Evolutionary conservation across 2,329 filamentous ascomycete species (phyloP), one percentile per base, ranked within the genome.

Genomic region (Epichloe gansuensis): DNA sequence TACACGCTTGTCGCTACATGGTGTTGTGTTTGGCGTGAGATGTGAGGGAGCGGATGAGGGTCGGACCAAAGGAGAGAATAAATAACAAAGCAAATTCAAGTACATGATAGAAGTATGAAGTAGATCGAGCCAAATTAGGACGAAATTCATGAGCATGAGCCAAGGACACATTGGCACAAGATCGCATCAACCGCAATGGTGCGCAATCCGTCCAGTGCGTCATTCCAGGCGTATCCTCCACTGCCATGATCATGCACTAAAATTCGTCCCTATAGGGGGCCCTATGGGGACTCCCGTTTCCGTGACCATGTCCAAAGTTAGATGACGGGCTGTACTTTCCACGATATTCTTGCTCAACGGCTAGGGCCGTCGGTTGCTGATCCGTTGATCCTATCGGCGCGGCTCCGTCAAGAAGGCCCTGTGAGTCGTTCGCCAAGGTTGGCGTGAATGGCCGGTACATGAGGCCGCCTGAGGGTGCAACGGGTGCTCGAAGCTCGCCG

Each of bases 361-460:
- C 42, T 5, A 35, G 43, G 13, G 35, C 38, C 13, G 41, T 21
- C 3, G 55, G 53, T 12, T 53, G 51, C 23, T 25, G 63, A 7
- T 65, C 58, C 11, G 51, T 54, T 52, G 59, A 60, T n/a, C 64
- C 63, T 15, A 70, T 62, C 2, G 72, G 71, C 34, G 71, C 72
- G 1, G 71, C 70, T 43, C 65, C 61, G 12, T 59, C 54, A 13
- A 74, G 59, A 15, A 76, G 66, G 49, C 62, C 64, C 35, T 72
- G 67, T 6, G 64, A 63, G 35, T 66, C 62, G 54, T 67, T 63
- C 5, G 62, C 59, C 4, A 58, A 59, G 53, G 57, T 61, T 9
- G 66, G 68, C 25, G 71, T 73, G 23, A 74, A 56, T 4, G 69
- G 62, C 27, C 71, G 65, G 55, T 66, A 68, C 40, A 55, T 48